These are phyloP conservation scores for Lagenaria siceraria DNA, from an alignment of 306 rosid species.

Conservation along the genomic window DNA sequence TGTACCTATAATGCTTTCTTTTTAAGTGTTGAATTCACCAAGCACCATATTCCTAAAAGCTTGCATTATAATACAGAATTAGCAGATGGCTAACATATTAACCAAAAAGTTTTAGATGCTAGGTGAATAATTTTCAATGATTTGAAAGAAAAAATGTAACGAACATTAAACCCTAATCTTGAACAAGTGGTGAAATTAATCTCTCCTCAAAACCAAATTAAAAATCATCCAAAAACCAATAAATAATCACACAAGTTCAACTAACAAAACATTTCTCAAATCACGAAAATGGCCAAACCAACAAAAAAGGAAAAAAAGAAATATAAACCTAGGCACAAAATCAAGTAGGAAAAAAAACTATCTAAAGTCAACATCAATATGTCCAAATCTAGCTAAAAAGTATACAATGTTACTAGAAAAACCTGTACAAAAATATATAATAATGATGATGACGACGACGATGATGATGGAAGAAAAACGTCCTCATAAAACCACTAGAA, in stretches of 20 bases:
- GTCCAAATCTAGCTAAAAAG: background rate
- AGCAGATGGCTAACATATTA: background rate
- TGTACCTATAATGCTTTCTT: conserved; percentile 11
- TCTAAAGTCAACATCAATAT: background rate
- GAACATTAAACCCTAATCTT: background rate
- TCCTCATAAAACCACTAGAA: background rate
- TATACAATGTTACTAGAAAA: background rate
- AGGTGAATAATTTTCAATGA: background rate
- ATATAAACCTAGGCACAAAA: background rate
- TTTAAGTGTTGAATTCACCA: conserved; percentile 4
- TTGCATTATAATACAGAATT: conserved; percentile 1
- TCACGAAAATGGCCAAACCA: background rate
- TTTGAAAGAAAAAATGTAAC: background rate
- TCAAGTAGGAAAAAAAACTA: background rate
- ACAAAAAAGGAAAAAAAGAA: background rate
- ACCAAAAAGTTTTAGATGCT: background rate
- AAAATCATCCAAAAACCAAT: background rate
- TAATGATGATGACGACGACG: too few species aligned
- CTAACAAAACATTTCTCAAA: background rate
- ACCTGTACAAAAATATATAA: background rate
- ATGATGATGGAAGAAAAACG: too few species aligned
- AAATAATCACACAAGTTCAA: background rate
- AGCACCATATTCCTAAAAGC: conserved; percentile 13
- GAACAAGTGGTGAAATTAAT: background rate
- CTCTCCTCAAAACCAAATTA: background rate